Conservation (phyloP, 1,284 basidiomycete genomes). For the Macrocybe sp. region DNA sequence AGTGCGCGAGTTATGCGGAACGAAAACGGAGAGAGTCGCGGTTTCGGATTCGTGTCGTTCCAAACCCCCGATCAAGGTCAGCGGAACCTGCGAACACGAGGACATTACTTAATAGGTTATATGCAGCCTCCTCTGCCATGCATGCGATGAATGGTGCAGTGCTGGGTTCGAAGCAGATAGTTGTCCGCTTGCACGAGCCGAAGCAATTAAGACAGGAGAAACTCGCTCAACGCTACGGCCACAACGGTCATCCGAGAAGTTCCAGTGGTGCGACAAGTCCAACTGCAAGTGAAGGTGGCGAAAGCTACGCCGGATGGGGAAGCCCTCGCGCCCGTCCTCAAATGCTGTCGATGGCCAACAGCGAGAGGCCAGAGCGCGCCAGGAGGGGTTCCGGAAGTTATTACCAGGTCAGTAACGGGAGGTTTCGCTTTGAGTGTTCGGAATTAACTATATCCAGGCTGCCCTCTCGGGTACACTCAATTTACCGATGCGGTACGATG, state of each 20-base stretch:
- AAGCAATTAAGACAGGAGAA: constrained; percentile 87
- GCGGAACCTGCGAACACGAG: constrained; percentile 7
- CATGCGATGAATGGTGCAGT: constrained; percentile 74
- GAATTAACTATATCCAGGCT: constrained; percentile 40
- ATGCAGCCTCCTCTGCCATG: constrained; percentile 63
- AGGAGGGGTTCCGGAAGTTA: constrained; percentile 79
- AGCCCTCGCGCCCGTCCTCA: constrained; percentile 61
- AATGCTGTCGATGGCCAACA: too few relatives aligned
- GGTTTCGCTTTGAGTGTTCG: background rate
- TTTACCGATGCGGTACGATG: constrained; percentile 76
- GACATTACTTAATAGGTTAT: constrained; percentile 5
- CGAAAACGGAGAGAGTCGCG: constrained; percentile 76
- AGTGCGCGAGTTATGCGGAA: constrained; percentile 95
- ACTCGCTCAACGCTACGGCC: constrained; percentile 72
- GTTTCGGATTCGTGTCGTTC: constrained; percentile 95
- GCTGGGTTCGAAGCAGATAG: constrained; percentile 72
- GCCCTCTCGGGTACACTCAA: constrained; percentile 73
- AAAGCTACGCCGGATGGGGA: constrained; percentile 64
- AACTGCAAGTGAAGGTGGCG: constrained; percentile 72
- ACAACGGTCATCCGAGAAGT: constrained; percentile 71
- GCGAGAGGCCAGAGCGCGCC: constrained; percentile 56
- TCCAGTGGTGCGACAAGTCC: constrained; percentile 79
- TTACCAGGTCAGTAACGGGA: constrained; percentile 53
- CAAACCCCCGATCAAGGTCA: constrained; percentile 80
- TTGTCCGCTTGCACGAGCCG: constrained; percentile 85